Evolutionary conservation across 2,329 filamentous ascomycete species (phyloP), one percentile per base, ranked within the genome.

Genomic region (Trichoderma pleuroti): DNA sequence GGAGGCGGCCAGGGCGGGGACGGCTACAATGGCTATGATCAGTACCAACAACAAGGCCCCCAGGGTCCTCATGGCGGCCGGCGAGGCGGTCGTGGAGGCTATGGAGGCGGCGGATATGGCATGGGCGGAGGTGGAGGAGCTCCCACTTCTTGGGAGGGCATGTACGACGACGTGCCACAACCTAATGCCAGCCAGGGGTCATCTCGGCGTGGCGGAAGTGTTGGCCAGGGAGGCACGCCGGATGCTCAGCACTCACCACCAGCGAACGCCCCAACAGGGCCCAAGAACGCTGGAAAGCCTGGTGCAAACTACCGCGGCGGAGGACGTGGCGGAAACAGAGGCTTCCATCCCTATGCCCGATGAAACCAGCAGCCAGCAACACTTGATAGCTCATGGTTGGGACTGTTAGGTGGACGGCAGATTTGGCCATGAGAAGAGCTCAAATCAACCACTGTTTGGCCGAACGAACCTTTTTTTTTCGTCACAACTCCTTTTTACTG

Each of bases 111-210:
- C 71, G 76, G 75, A 24, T 75, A 71, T 70, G 70, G 75, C 14
- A 70, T 65, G 46, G 78, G 76, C 9, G 85, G 80, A 76, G 86
- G 82, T 46, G 84, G 84, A 70, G 89, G 88, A 57, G 90, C 89
- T 18, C 91, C 92, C n/a, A 93, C 92, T 28, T 94, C 91, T 52
- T 98, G 94, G 94, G 95, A 98, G 80, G 95, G 95, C 77, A 97
- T 97, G 94, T 98, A 98, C 80, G 95, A 98, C 79, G 95, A 98
- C 79, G 93, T 94, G 2, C 94, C 94, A 18, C 93, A 95, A 78
- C 93, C 93, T 6, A 90, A 91, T 75, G 87, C 90, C 74, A 84
- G 82, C 75, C 81, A 81, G 70, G 75, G 76, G 24, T 83, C 85
- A 74, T 84, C 82, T 71, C 75, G 77, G 36, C 81, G 81, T 30